These are phyloP conservation scores for Colletotrichum truncatum DNA, from an alignment of 2,329 filamentous ascomycete genomes.

Conservation along the genomic window DNA sequence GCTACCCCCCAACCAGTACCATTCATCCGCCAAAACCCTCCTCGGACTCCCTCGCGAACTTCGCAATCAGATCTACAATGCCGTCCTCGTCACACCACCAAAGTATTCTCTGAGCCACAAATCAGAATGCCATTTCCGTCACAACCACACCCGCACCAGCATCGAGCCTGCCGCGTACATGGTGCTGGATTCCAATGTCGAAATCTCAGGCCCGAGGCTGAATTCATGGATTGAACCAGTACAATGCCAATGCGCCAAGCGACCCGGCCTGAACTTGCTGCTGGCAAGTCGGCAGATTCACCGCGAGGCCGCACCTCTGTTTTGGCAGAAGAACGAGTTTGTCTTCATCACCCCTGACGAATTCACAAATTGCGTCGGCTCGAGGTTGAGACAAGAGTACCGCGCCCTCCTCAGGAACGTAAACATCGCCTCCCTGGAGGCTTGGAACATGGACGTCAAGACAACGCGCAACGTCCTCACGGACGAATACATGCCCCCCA, in stretches of 20 bases:
- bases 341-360: conserved; percentile 14
- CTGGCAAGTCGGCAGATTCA: conserved; percentile 10
- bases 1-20: conserved; percentile 4
- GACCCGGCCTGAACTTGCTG: conserved; percentile 4
- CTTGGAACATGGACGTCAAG: neutral
- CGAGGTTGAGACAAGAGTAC: neutral
- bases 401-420: conserved; percentile 12
- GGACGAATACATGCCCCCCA: neutral
- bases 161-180: conserved; percentile 18
- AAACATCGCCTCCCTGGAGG: neutral
- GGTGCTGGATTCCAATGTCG: neutral
- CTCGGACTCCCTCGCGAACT: conserved; percentile 24
- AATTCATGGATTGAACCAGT: neutral
- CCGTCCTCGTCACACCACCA: conserved; percentile 9
- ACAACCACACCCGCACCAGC: neutral
- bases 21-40: conserved; percentile 15
- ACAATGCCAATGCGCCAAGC: conserved; percentile 18
- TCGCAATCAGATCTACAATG: conserved; percentile 12
- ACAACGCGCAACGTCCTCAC: neutral
- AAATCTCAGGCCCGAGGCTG: neutral
- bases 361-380: conserved; percentile 15
- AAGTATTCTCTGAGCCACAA: conserved; percentile 1
- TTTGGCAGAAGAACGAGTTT: conserved; percentile 20
- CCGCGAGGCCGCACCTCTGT: conserved; percentile 14
- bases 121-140: conserved; percentile 17